Evolutionary conservation across 1,139 yeast genomes (phyloP).

Genomic region (Lodderomyces elongisporus): DNA sequence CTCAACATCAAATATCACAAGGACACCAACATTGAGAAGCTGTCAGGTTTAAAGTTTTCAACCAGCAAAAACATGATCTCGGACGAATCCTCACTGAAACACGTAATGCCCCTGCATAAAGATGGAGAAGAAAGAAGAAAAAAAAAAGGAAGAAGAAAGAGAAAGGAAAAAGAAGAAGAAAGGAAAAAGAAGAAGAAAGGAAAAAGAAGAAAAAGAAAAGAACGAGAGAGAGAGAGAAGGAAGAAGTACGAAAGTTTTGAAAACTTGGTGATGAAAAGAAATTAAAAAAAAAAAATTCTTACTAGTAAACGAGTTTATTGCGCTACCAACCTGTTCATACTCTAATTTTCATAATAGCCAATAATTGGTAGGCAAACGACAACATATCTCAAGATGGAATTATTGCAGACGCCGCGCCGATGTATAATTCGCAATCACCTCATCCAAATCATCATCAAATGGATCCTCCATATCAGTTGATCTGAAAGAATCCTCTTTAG

Average conservation of each 20-base stretch:
- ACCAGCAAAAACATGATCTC: constrained; percentile 99
- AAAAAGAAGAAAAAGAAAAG: too few species aligned
- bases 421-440: constrained; percentile 15
- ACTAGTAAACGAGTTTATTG: too few species aligned
- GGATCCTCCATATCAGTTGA: constrained; percentile 17
- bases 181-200: too few species aligned
- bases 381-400: too few species aligned
- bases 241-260: background rate
- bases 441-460: constrained; percentile 28
- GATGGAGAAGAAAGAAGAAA: constrained; percentile 50
- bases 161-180: background rate
- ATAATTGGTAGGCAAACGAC: too few species aligned
- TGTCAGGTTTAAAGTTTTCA: constrained; percentile 99
- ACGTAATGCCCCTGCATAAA: constrained; percentile 99
- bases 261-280: too few species aligned
- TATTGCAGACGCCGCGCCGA: too few species aligned
- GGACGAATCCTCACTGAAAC: constrained; percentile 99
- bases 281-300: too few species aligned
- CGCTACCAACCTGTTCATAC: too few species aligned
- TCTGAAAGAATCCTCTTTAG: too few species aligned
- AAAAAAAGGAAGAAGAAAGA: background rate
- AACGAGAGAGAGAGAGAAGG: background rate
- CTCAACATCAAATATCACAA: constrained; percentile 40
- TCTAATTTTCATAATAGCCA: too few species aligned
- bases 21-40: constrained; percentile 63